Evolutionary conservation across 805 yeast genomes (phyloP).

Genomic region (Scheffersomyces stipitis): DNA sequence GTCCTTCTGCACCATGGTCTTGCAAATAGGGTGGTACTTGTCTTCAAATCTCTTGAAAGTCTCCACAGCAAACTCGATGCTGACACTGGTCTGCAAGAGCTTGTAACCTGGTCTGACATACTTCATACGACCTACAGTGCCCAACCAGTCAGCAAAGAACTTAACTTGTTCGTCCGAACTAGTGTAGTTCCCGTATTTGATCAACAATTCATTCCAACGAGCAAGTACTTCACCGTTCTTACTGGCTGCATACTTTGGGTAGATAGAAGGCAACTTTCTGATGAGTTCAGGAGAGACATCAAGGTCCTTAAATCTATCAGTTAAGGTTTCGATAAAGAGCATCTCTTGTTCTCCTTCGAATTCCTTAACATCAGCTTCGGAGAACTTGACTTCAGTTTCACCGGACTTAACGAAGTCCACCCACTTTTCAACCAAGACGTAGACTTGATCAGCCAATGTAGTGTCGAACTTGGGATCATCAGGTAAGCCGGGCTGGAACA

Average conservation of each 20-base stretch:
- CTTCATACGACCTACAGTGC: constrained; percentile 93
- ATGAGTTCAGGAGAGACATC: constrained; percentile 10
- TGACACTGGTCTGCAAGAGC: constrained; percentile 56
- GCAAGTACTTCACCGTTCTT: constrained; percentile 26
- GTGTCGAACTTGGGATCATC: constrained; percentile 24
- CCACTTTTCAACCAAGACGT: constrained; percentile 23
- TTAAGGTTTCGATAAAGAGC: constrained; percentile 24
- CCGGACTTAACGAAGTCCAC: constrained; percentile 7
- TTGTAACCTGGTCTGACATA: constrained; percentile 86
- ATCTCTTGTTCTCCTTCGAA: constrained; percentile 26
- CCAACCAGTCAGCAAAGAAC: constrained; percentile 58
- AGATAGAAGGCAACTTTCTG: constrained; percentile 13
- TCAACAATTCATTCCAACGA: constrained; percentile 22
- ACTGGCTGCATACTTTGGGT: constrained; percentile 18
- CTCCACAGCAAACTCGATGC: constrained; percentile 59
- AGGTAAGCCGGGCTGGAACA: constrained; percentile 26
- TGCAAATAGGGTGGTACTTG: constrained; percentile 83
- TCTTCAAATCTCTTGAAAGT: constrained; percentile 62
- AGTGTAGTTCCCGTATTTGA: constrained; percentile 18
- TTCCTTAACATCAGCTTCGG: constrained; percentile 7
- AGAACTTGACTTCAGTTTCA: constrained; percentile 1
- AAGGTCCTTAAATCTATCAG: constrained; percentile 11
- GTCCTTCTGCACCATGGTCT: constrained; percentile 77
- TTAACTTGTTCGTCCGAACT: constrained; percentile 14
- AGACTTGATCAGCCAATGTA: constrained; percentile 28